Conservation (phyloP, 2,329 filamentous ascomycete species). For the Aschersonia sp. region DNA sequence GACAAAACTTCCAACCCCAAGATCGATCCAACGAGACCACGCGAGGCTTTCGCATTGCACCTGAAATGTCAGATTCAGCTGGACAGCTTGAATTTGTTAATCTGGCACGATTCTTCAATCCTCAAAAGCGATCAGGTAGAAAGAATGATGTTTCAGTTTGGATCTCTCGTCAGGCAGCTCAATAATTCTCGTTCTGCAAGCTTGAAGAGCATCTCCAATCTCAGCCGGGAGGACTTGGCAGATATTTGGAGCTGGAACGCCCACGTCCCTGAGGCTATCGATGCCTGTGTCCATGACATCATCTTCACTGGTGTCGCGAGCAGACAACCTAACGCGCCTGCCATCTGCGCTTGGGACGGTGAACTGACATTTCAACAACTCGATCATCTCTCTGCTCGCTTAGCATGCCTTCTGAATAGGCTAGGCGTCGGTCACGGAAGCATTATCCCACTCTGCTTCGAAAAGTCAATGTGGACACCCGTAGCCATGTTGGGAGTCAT, state of each 20-base stretch:
- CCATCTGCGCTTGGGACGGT: slow-evolving; percentile 13
- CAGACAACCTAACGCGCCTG: slow-evolving; percentile 4
- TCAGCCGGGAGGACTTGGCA: not conserved
- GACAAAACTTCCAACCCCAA: not conserved
- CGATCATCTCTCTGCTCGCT: slow-evolving; percentile 2
- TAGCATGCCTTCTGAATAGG: slow-evolving; percentile 3
- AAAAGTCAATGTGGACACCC: slow-evolving; percentile 18
- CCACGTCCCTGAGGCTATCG: slow-evolving; percentile 1
- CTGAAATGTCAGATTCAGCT: not conserved
- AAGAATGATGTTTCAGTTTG: not conserved
- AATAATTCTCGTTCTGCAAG: not conserved
- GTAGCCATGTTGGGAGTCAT: slow-evolving; percentile 17
- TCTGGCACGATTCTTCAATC: not conserved
- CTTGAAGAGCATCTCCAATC: not conserved
- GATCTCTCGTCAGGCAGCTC: not conserved
- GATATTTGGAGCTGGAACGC: slow-evolving; percentile 8
- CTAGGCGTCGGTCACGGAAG: slow-evolving; percentile 10
- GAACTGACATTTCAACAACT: slow-evolving; percentile 11
- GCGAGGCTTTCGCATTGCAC: not conserved
- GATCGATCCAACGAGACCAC: not conserved
- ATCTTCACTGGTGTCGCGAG: slow-evolving; percentile 5
- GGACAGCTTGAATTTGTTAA: not conserved
- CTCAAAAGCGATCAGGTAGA: not conserved
- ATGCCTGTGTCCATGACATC: slow-evolving; percentile 8
- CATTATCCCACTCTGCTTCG: slow-evolving; percentile 17